Percentiles rank a stretch among this genome's conserved stretches.
Conservation (phyloP, 352 stramenopile species). For the Phytophthora sp. region DNA sequence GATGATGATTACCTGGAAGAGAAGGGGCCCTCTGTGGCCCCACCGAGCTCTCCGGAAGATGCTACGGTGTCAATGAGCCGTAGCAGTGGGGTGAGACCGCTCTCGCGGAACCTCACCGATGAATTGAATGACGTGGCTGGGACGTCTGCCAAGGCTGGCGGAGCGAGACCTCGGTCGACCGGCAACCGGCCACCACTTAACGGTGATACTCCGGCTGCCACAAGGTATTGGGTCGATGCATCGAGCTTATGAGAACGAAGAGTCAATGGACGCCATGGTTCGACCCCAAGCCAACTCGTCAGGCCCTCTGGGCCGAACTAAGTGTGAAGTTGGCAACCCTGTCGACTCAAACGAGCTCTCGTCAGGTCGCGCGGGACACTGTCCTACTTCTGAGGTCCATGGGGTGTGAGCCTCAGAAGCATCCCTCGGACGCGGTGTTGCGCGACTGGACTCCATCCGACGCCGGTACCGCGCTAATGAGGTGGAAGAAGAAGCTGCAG, state of each 20-base stretch:
- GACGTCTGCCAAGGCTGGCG: background rate
- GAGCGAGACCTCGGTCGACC: too few relatives aligned
- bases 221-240: background rate
- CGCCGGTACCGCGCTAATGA: background rate
- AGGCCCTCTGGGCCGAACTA: background rate
- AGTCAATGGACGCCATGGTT: background rate
- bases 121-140: background rate
- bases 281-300: background rate
- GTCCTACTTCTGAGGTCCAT: background rate
- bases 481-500: constrained; percentile 6
- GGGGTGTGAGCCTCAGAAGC: background rate
- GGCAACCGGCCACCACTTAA: background rate
- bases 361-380: background rate
- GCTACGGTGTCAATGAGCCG: background rate
- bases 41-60: background rate
- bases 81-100: background rate
- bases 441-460: background rate
- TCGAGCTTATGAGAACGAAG: background rate
- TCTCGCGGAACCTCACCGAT: background rate
- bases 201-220: background rate
- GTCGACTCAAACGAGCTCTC: background rate
- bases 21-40: background rate
- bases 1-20: constrained; percentile 1
- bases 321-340: background rate
- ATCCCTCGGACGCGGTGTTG: background rate